phyloP scores from a whole-genome alignment of 371 early-diverging fungal genomes.

The Mucor saturninus region DNA sequence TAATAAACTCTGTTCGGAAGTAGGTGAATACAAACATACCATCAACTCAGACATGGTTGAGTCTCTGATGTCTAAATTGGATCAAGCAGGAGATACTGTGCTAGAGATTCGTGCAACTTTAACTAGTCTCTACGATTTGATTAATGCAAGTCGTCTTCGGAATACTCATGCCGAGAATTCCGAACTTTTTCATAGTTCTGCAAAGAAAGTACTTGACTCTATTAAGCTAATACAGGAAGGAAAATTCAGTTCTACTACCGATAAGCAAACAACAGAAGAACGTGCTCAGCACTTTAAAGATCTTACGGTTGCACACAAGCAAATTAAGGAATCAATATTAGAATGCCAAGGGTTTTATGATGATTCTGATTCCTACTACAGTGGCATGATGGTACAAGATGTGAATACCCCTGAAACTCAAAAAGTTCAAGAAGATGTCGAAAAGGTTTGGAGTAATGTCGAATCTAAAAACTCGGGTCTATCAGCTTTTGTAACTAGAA shows the following conservation, averaged over 20 bases:
- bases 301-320: constrained; percentile 28
- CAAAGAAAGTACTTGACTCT: constrained; percentile 2
- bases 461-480: constrained; percentile 15
- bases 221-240: constrained; percentile 7
- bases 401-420: constrained; percentile 24
- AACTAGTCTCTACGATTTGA: constrained; percentile 43
- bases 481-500: constrained; percentile 24
- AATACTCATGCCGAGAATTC: constrained; percentile 48
- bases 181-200: constrained; percentile 18
- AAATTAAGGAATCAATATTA: constrained; percentile 30
- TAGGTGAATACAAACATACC: constrained; percentile 11
- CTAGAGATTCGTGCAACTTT: constrained; percentile 34
- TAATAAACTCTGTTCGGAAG: constrained; percentile 27
- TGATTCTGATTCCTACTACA: constrained; percentile 45
- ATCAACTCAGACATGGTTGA: constrained; percentile 25
- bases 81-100: constrained; percentile 37
- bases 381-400: constrained; percentile 36
- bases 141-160: constrained; percentile 45
- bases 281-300: constrained; percentile 24
- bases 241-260: constrained; percentile 14
- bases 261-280: constrained; percentile 18
- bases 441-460: constrained; percentile 24
- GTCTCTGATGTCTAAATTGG: constrained; percentile 30
- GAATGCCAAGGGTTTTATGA: constrained; percentile 50
- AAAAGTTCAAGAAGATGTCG: constrained; percentile 29